Percentiles rank a stretch among this genome's conserved stretches.
Conservation (phyloP, 768 basidiomycete genomes). For the Vishniacozyma victoriae region DNA sequence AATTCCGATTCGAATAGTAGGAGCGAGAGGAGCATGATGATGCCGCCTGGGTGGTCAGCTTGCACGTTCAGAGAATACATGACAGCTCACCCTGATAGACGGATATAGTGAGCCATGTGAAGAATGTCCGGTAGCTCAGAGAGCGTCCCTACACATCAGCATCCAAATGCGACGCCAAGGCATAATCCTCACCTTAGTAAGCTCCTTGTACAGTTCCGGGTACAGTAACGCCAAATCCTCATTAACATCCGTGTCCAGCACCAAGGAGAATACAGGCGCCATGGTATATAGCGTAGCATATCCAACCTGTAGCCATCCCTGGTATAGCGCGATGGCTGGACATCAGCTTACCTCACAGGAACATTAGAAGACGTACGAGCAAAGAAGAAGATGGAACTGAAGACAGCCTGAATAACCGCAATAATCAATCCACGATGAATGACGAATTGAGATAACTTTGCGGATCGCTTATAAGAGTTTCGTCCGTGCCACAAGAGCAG, state of each 20-base stretch:
- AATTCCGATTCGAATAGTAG: constrained; percentile 96
- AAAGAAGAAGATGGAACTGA: constrained; percentile 59
- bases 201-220: constrained; percentile 94
- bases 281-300: constrained; percentile 96
- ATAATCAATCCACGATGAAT: constrained; percentile 97
- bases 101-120: constrained; percentile 95
- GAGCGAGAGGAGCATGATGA: constrained; percentile 97
- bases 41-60: constrained; percentile 64
- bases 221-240: constrained; percentile 92
- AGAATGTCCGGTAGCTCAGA: constrained; percentile 95
- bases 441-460: constrained; percentile 96
- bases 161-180: background rate
- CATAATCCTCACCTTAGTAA: constrained; percentile 68
- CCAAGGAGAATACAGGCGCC: constrained; percentile 96
- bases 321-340: constrained; percentile 89
- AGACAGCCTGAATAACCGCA: constrained; percentile 95
- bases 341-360: background rate
- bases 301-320: constrained; percentile 95
- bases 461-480: constrained; percentile 95
- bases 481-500: constrained; percentile 97
- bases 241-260: constrained; percentile 89
- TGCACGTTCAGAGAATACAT: constrained; percentile 5
- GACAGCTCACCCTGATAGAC: constrained; percentile 75
- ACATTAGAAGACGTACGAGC: constrained; percentile 38
- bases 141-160: constrained; percentile 72